Evolutionary conservation across 1,139 yeast genomes (phyloP).

Genomic region (Entelexis paramagnoliae): DNA sequence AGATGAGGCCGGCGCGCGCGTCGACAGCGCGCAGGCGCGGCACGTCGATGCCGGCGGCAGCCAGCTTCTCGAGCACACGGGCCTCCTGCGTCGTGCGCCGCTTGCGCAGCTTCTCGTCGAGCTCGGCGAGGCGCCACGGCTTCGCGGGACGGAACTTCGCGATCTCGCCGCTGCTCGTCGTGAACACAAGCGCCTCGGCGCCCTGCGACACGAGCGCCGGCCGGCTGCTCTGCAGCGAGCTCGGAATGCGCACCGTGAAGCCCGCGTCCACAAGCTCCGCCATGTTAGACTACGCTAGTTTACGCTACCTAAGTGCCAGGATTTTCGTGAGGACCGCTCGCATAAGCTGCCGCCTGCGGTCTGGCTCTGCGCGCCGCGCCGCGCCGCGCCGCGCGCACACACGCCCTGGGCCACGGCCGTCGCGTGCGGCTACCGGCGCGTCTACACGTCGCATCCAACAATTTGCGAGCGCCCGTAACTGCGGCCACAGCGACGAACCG

Average conservation of each 20-base stretch:
- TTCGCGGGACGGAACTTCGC: constrained; percentile 77
- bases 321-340: too few species aligned
- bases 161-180: constrained; percentile 1
- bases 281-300: too few species aligned
- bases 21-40: constrained; percentile 69
- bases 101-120: constrained; percentile 67
- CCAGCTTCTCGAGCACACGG: constrained; percentile 56
- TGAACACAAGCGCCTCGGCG: constrained; percentile 25
- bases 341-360: too few species aligned
- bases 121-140: constrained; percentile 73
- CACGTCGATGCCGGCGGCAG: constrained; percentile 46
- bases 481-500: too few species aligned
- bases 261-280: too few species aligned
- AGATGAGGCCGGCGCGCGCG: constrained; percentile 64
- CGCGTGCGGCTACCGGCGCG: too few species aligned
- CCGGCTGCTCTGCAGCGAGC: constrained; percentile 7
- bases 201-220: constrained; percentile 25
- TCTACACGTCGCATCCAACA: too few species aligned
- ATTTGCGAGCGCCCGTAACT: too few species aligned
- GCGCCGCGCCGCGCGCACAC: too few species aligned
- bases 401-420: too few species aligned
- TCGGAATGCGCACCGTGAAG: constrained; percentile 21
- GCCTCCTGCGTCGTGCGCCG: constrained; percentile 80
- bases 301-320: too few species aligned
- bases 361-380: too few species aligned